Evolutionary conservation across 2,329 filamentous ascomycete species (phyloP).

Genomic region (Massarina eburnea): DNA sequence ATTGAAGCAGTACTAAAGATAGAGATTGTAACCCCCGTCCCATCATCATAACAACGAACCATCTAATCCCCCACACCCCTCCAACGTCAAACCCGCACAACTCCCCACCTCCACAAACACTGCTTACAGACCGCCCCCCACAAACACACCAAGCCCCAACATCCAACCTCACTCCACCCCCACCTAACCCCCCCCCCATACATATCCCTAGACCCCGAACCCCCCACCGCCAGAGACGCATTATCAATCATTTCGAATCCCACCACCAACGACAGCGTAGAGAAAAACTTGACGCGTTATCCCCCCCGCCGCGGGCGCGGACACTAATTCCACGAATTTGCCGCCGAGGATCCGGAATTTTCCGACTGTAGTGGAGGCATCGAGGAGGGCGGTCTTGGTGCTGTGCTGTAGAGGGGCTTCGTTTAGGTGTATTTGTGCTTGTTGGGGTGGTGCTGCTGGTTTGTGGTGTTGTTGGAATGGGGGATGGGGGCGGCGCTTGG

Average conservation of each 20-base stretch:
- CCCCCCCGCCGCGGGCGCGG: slow-evolving; percentile 49
- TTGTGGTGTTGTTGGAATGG: slow-evolving; percentile 12
- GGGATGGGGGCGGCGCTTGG: slow-evolving; percentile 32
- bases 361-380: slow-evolving; percentile 56
- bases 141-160: slow-evolving; percentile 62
- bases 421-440: slow-evolving; percentile 50
- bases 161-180: slow-evolving; percentile 61
- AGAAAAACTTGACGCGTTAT: slow-evolving; percentile 46
- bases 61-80: slow-evolving; percentile 62
- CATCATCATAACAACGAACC: slow-evolving; percentile 44
- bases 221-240: slow-evolving; percentile 53
- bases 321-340: slow-evolving; percentile 59
- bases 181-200: slow-evolving; percentile 61
- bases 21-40: too few species aligned
- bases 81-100: slow-evolving; percentile 60
- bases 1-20: too few species aligned
- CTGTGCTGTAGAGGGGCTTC: slow-evolving; percentile 39
- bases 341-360: slow-evolving; percentile 60
- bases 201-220: slow-evolving; percentile 53
- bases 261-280: slow-evolving; percentile 34
- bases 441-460: slow-evolving; percentile 48
- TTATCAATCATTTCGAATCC: slow-evolving; percentile 33
- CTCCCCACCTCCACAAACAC: slow-evolving; percentile 63
- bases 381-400: slow-evolving; percentile 55
- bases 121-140: slow-evolving; percentile 47